Base-by-base conservation (phyloP, 1,139 yeast genomes). In the Blastobotrys buckinghamii region DNA sequence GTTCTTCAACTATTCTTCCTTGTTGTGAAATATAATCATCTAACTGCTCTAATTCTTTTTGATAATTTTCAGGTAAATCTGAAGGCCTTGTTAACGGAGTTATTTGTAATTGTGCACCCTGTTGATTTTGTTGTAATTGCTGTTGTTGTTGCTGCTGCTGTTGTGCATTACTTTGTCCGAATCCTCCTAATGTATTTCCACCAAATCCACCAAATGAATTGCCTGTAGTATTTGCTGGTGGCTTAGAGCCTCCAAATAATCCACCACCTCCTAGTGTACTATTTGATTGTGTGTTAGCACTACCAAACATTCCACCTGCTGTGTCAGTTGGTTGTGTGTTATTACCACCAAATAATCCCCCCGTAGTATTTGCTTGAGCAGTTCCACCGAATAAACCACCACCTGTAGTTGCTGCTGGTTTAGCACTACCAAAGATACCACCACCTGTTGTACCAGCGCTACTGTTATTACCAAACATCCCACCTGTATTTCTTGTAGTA, bases 61-160 rank as follows among this genome's bases (percentile, higher is more conserved):
- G 89, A 38, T 79, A 74, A 12, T 77, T 78, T 39, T 76, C 81
- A 0, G 97, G 95, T 42, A 92, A 74, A 56, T 90, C 97, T 12
- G 85, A 82, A 2, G 90, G 92, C 48, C 95, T 76, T 0, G 97
- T 87, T 77, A 90, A 79, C 6, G 96, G 84, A 2, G 92, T 85
- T 48, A 89, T 74, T 42, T 79, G 42, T 6, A 50, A 27, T 35
- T 45, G 57, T 22, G 61, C 59, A 50, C 65, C 72, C 50, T 67
- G 74, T 49, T 67, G 74, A 38, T 63, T 72, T 46, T 48, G 51
- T 24, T 45, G 50, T 34, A 65, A 73, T 48, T 60, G 69, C 39
- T 57, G 69, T 46, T 58, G 70, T 45, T 58, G 70, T 50, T 59
- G 66, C 44, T 55, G 61, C 29, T 55, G 60, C 46, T 56, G 62